Evolutionary conservation across 371 early-diverging fungal species (phyloP).

Genomic region (Circinella minor): DNA sequence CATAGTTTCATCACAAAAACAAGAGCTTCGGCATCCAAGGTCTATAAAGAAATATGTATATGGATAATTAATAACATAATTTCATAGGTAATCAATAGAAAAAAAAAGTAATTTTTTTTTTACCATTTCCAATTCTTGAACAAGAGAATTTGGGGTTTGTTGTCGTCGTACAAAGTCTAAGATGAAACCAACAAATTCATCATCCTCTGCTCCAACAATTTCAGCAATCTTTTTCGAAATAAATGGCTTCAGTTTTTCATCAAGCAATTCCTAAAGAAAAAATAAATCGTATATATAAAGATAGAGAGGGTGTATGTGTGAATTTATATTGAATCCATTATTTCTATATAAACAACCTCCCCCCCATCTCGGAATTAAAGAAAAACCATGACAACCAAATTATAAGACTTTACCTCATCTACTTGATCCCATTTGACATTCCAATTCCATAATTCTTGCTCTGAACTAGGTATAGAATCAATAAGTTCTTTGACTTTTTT

Average conservation of each 20-base stretch:
- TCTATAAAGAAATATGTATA: conserved; percentile 42
- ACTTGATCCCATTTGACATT: conserved; percentile 78
- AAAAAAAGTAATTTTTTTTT: conserved; percentile 14
- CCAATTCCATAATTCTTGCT: conserved; percentile 77
- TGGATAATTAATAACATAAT: background rate
- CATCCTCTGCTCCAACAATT: conserved; percentile 74
- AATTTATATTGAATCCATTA: too few relatives aligned
- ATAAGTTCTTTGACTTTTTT: conserved; percentile 69
- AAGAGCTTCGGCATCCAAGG: conserved; percentile 82
- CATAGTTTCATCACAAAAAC: conserved; percentile 85
- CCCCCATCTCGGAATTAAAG: too few relatives aligned
- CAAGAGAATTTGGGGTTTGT: conserved; percentile 57
- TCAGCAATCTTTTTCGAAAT: conserved; percentile 80
- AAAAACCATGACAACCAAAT: too few relatives aligned
- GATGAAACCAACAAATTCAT: conserved; percentile 73
- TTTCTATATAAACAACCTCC: too few relatives aligned
- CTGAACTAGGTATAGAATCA: conserved; percentile 78
- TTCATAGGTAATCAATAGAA: background rate
- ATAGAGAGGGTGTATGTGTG: background rate
- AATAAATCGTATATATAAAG: too few relatives aligned
- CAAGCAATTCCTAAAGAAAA: conserved; percentile 51
- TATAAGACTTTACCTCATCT: conserved; percentile 55
- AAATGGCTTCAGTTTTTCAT: conserved; percentile 74
- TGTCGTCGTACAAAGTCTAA: conserved; percentile 63
- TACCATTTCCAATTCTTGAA: conserved; percentile 75